These are phyloP conservation scores for Phaeosphaeria sp. DNA, from an alignment of 2,329 filamentous ascomycete genomes.

Conservation along the genomic window DNA sequence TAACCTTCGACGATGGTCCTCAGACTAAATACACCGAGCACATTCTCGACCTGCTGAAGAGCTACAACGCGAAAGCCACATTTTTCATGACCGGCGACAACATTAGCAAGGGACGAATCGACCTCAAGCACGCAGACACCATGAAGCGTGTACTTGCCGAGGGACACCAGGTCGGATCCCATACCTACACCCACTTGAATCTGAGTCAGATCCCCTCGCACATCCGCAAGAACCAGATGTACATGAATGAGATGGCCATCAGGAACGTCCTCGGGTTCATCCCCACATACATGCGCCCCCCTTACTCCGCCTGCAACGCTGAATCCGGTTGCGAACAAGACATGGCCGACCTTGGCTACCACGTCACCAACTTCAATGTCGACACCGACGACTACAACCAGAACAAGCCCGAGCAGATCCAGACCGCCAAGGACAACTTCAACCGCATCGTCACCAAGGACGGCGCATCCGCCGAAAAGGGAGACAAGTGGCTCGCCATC, in stretches of 20 bases:
- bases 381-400: no score
- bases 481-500: conserved; percentile 58
- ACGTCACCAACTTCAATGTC: conserved; percentile 67
- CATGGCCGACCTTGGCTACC: conserved; percentile 60
- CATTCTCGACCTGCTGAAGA: conserved; percentile 66
- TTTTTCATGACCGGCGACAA: conserved; percentile 71
- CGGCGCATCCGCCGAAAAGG: conserved; percentile 25
- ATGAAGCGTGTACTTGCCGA: conserved; percentile 63
- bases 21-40: conserved; percentile 65
- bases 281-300: conserved; percentile 62
- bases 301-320: conserved; percentile 56
- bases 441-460: conserved; percentile 50
- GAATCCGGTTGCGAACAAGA: conserved; percentile 44
- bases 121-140: conserved; percentile 58
- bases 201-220: conserved; percentile 52
- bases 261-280: conserved; percentile 62
- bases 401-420: conserved; percentile 54
- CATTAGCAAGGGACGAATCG: conserved; percentile 63
- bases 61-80: conserved; percentile 68
- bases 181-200: conserved; percentile 63
- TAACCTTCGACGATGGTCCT: conserved; percentile 74
- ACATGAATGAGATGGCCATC: conserved; percentile 63
- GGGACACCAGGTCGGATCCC: conserved; percentile 68
- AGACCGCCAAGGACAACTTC: conserved; percentile 63
- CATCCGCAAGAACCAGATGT: conserved; percentile 58